Evolutionary conservation across 257 asterid genomes (phyloP), one percentile per base, ranked within the genome.

Genomic region (Solanum appendiculatum): DNA sequence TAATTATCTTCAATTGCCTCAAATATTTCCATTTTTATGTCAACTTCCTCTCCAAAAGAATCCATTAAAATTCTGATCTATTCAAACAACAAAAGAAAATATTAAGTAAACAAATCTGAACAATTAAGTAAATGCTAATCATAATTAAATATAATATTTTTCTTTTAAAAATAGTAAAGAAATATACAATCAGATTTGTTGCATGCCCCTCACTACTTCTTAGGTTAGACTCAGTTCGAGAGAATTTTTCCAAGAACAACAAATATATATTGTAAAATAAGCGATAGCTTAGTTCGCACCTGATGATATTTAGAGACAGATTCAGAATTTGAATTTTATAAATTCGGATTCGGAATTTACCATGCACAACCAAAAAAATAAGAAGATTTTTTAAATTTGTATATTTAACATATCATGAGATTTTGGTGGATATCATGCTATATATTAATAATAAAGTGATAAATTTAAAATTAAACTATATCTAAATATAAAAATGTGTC

Each of bases 1-100:
- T 64, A 60, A 3, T 64, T 33, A 77, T 86, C 88, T 68, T 86
- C 88, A 64, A 4, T 81, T 81, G 86, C 88, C 78, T 86, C 88
- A 40, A 86, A 39, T 42, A 78, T 78, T 16, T 78, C 64, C 63
- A 44, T 44, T 25, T 44, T 23, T 37, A 8, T 21, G 31, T 74
- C 33, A 37, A 9, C 9, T 37, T 54, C 54, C 54, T 74, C 33
- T 21, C 16, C 82, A 37, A 74, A 9, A 36, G 82, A 74, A 20
- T 15, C 54, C 54, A 74, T 74, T 73, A 27, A n/a, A n/a, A 68
- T 29, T 25, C 27, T 72, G 80, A 72, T 27, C 3, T 34, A 15
- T 20, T 73, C 12, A 37, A 34, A 34, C 10, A 73, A 34, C 31
- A 5, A 34, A 29, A 68, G 39, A 15, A 31, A 56, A 1, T 6